These are phyloP conservation scores for Solanum lycopersicoides DNA, from an alignment of 257 asterid genomes.

Conservation along the genomic window DNA sequence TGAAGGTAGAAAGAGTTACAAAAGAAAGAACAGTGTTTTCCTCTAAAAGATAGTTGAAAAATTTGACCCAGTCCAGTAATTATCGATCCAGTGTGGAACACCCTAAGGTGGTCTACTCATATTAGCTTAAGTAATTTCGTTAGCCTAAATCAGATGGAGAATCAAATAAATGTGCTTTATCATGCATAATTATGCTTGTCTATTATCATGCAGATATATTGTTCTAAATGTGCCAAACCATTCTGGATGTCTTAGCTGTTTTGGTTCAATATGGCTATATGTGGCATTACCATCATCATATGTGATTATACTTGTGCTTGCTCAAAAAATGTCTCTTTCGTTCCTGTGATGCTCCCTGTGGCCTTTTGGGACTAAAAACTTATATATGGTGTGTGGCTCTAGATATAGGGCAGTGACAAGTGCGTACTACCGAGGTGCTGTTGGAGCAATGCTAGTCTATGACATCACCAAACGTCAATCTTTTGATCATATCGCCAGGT, in stretches of 20 bases:
- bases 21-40: neutral
- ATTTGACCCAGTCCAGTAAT: neutral
- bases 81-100: neutral
- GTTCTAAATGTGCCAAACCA: neutral
- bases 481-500: slow-evolving; percentile 69
- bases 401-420: slow-evolving; percentile 90
- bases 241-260: neutral
- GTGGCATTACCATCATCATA: neutral
- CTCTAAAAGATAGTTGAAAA: neutral
- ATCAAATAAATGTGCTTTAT: neutral
- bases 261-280: neutral
- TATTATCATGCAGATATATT: neutral
- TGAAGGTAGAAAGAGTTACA: neutral
- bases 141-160: neutral
- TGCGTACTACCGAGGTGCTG: slow-evolving; percentile 92
- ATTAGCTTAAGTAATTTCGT: neutral
- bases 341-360: neutral
- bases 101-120: neutral
- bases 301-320: neutral
- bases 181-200: neutral
- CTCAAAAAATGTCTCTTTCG: neutral
- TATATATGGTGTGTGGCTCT: slow-evolving; percentile 6
- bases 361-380: neutral
- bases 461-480: slow-evolving; percentile 73
- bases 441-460: slow-evolving; percentile 88